These are phyloP conservation scores for Barbarea vulgaris DNA, from an alignment of 345 rosid genomes.

Conservation along the genomic window DNA sequence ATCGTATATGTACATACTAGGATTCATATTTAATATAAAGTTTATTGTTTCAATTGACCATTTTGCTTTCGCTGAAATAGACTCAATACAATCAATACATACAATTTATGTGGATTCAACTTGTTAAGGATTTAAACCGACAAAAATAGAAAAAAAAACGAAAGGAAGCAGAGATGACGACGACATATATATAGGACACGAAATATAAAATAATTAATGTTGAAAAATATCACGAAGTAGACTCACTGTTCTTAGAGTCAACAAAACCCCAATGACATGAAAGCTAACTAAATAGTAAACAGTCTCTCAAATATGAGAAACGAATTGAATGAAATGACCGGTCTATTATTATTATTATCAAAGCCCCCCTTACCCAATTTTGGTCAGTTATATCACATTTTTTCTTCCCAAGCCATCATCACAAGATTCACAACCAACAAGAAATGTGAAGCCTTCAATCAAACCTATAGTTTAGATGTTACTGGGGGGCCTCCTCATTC, in stretches of 20 bases:
- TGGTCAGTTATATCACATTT: background rate
- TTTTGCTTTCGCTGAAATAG: background rate
- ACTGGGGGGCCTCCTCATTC: background rate
- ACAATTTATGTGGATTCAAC: background rate
- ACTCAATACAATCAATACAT: no score
- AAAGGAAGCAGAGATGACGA: constrained; percentile 11
- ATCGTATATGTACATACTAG: background rate
- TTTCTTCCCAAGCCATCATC: background rate
- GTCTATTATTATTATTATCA: constrained; percentile 13
- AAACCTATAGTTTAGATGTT: background rate
- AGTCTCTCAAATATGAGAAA: background rate
- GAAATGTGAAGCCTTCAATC: background rate
- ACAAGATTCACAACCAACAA: background rate
- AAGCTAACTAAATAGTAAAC: constrained; percentile 10
- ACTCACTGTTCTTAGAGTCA: constrained; percentile 29
- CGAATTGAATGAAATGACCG: background rate
- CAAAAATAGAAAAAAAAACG: background rate
- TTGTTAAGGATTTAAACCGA: background rate
- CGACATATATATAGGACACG: no score
- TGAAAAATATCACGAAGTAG: background rate
- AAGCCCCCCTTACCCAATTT: background rate
- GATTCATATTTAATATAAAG: background rate
- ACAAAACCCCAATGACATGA: constrained; percentile 20
- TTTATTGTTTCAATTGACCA: background rate
- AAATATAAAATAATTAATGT: constrained; percentile 1